Evolutionary conservation across 2,329 filamentous ascomycete species (phyloP), one percentile per base, ranked within the genome.

Genomic region (Amphichorda felina): DNA sequence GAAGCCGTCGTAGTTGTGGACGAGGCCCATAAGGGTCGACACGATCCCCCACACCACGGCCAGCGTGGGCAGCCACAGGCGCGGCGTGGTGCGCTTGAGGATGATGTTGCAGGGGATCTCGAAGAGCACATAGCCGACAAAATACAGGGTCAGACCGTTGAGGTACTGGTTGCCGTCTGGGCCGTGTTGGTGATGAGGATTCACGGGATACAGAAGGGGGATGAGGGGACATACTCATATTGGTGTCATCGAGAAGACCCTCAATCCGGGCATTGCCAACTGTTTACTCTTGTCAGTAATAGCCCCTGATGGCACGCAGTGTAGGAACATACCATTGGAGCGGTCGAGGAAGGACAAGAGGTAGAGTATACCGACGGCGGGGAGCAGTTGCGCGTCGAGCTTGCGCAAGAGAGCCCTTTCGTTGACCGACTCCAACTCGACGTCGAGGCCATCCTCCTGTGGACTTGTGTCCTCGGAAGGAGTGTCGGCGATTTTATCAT

Each of bases 111-210:
- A 77, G 0, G 73, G 74, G 5, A 79, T 63, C 66, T 75, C 71
- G 29, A 75, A 75, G 9, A 73, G 45, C 2, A 73, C 69, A 39
- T 75, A 75, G 30, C 68, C 69, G 28, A 75, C 57, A 46, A 83
- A 83, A 50, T 80, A 83, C 0, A 82, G 50, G 0, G 77, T 82
- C 28, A 82, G 48, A 1, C 75, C 74, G 0, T 71, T 77, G 1
- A 82, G 59, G 38, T 83, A 82, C 43, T 80, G 64, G 31, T 78
- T 70, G 1, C 70, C 73, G 18, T 67, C 67, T 68, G 29, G 59
- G 45, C 5, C 56, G 54, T 37, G 36, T 16, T 15, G n/a, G 15
- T 24, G 10, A 6, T n/a, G 5, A 13, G 15, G 16, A n/a, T 16
- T 32, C 16, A 8, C 10, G 10, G 8, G 19, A 10, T 13, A 3